Percentiles rank a stretch among this genome's conserved stretches.
These are phyloP conservation scores for Acarospora socialis DNA, from an alignment of 2,329 filamentous ascomycete genomes.

Conservation along the genomic window DNA sequence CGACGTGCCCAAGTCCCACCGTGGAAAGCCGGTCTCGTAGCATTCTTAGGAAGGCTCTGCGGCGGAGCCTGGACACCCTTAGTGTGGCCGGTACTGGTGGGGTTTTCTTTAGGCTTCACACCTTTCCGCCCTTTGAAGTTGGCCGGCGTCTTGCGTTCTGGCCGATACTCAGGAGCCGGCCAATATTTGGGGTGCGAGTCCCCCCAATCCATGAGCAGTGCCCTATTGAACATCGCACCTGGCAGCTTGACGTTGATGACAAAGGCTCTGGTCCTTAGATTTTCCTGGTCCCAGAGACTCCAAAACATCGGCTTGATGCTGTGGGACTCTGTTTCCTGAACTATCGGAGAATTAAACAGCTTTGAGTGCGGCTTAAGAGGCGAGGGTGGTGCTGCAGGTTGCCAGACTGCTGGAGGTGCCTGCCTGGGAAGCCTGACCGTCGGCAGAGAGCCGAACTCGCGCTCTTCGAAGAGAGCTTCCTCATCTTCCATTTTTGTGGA, in stretches of 20 bases:
- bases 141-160: slow-evolving; percentile 17
- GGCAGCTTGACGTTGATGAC: too few relatives aligned
- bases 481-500: slow-evolving; percentile 62
- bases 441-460: slow-evolving; percentile 12
- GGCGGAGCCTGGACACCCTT: too few relatives aligned
- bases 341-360: not conserved
- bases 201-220: too few relatives aligned
- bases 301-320: not conserved
- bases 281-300: too few relatives aligned
- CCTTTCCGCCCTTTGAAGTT: slow-evolving; percentile 21
- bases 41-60: too few relatives aligned
- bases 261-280: too few relatives aligned
- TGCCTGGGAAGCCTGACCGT: slow-evolving; percentile 10
- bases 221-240: too few relatives aligned
- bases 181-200: too few relatives aligned
- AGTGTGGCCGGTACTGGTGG: too few relatives aligned
- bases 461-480: slow-evolving; percentile 61
- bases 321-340: not conserved
- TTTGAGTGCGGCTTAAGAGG: too few relatives aligned
- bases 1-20: slow-evolving; percentile 5
- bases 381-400: slow-evolving; percentile 6
- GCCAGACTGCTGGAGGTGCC: slow-evolving; percentile 8
- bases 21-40: slow-evolving; percentile 4
- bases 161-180: slow-evolving; percentile 15
- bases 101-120: slow-evolving; percentile 22